Percentiles rank a stretch among this genome's conserved stretches.
Conservation (phyloP, 2,329 filamentous ascomycete species). For the Scytalidium lignicola region DNA sequence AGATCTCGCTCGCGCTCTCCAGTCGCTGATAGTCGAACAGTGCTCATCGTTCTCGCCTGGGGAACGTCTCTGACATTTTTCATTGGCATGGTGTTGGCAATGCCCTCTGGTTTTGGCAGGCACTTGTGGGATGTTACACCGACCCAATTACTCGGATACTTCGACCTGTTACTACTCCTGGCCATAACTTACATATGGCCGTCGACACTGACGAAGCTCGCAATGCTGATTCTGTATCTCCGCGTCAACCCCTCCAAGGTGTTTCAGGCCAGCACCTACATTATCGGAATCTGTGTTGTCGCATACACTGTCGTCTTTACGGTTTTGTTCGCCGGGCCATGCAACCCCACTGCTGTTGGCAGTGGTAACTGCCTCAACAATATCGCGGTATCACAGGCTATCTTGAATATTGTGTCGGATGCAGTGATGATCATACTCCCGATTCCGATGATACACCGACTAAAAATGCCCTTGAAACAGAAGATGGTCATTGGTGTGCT, state of each 20-base stretch:
- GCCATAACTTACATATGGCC: constrained; percentile 18
- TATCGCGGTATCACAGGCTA: constrained; percentile 14
- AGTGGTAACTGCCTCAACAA: neutral
- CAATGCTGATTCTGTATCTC: constrained; percentile 16
- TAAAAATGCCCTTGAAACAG: constrained; percentile 36
- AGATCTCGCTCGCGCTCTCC: neutral
- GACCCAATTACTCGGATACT: neutral
- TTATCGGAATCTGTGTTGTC: neutral
- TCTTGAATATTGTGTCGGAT: constrained; percentile 22
- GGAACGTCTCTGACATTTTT: neutral
- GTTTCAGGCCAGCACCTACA: neutral
- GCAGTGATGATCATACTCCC: constrained; percentile 30
- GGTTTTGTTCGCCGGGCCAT: neutral
- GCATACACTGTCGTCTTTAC: neutral
- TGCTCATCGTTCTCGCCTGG: neutral
- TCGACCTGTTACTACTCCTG: neutral
- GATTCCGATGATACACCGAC: constrained; percentile 37
- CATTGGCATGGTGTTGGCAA: neutral
- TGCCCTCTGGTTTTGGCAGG: neutral
- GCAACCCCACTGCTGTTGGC: neutral
- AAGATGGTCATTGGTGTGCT: constrained; percentile 38
- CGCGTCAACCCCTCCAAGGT: constrained; percentile 12
- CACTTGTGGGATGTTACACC: neutral
- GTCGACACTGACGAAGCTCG: constrained; percentile 16
- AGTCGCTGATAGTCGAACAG: neutral